phyloP scores from a whole-genome alignment of 495 filamentous ascomycete genomes.

The Aspergillus indologenus region DNA sequence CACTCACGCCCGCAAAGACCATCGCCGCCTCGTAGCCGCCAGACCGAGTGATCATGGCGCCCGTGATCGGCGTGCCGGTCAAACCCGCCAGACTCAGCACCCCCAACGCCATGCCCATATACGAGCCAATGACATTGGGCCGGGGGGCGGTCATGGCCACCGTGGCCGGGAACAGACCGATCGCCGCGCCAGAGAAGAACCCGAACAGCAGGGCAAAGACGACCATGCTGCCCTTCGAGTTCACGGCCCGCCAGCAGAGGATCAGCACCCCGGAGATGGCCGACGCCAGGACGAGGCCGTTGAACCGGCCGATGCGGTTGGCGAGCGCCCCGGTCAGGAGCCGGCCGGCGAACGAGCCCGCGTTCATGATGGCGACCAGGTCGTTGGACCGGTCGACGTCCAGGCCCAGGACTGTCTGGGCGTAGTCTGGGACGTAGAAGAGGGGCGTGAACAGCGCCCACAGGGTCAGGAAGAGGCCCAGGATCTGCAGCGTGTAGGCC shows the following conservation, averaged over 20 bases:
- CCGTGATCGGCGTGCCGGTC: constrained; percentile 29
- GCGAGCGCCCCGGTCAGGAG: constrained; percentile 24
- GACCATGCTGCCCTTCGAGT: constrained; percentile 42
- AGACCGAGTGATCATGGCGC: constrained; percentile 22
- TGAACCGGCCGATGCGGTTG: constrained; percentile 24
- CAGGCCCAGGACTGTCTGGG: constrained; percentile 11
- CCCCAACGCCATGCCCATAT: constrained; percentile 28
- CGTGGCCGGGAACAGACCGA: constrained; percentile 38
- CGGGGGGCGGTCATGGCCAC: constrained; percentile 20
- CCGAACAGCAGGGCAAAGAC: constrained; percentile 55
- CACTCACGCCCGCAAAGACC: constrained; percentile 19
- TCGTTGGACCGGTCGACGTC: constrained; percentile 18
- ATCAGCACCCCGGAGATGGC: constrained; percentile 17
- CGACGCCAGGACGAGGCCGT: constrained; percentile 15
- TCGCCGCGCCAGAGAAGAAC: constrained; percentile 52
- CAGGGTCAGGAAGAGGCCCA: constrained; percentile 16
- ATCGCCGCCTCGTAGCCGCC: constrained; percentile 19
- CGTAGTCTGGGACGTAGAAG: constrained; percentile 26
- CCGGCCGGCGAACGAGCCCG: constrained; percentile 26
- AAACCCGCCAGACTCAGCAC: constrained; percentile 21
- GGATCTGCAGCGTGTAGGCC: constrained; percentile 16
- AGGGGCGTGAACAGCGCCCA: constrained; percentile 22
- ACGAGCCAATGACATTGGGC: constrained; percentile 49
- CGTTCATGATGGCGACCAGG: constrained; percentile 27
- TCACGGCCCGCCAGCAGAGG: constrained; percentile 47